Percentiles rank a stretch among this genome's conserved stretches.
phyloP scores from a whole-genome alignment of 257 asterid genomes.

The Gentiana dahurica region DNA sequence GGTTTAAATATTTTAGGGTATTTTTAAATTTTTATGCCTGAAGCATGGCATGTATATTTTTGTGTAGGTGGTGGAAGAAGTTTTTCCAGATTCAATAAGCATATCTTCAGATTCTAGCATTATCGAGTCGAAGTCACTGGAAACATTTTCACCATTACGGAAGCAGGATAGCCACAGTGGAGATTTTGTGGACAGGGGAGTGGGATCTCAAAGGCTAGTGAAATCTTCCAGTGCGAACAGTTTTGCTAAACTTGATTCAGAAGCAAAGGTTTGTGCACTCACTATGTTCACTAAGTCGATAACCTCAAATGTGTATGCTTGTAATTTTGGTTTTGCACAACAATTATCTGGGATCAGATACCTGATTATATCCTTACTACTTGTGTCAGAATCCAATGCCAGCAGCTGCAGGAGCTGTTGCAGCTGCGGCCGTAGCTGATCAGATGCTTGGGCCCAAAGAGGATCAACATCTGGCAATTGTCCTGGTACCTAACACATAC shows the following conservation, averaged over 20 bases:
- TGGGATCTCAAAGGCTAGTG: constrained; percentile 82
- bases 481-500: constrained; percentile 44
- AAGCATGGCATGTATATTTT: constrained; percentile 12
- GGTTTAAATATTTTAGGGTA: too few relatives aligned
- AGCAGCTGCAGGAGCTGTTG: constrained; percentile 99
- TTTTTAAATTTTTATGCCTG: constrained; percentile 5
- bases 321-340: not conserved
- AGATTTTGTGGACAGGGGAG: constrained; percentile 93
- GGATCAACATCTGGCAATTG: constrained; percentile 92
- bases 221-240: constrained; percentile 65
- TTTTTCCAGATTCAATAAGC: constrained; percentile 46
- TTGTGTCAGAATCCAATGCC: constrained; percentile 74
- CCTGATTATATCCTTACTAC: constrained; percentile 23
- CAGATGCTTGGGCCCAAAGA: constrained; percentile 99
- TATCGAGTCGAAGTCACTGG: constrained; percentile 63
- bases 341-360: constrained; percentile 2
- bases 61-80: constrained; percentile 58
- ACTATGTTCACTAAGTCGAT: not conserved
- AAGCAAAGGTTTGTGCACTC: constrained; percentile 53
- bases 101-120: constrained; percentile 33
- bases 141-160: constrained; percentile 52
- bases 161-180: constrained; percentile 88
- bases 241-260: constrained; percentile 49
- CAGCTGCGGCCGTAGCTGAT: constrained; percentile 99
- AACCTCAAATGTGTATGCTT: not conserved